Conservation (phyloP, 768 basidiomycete genomes). For the Cytidiella melzeri region DNA sequence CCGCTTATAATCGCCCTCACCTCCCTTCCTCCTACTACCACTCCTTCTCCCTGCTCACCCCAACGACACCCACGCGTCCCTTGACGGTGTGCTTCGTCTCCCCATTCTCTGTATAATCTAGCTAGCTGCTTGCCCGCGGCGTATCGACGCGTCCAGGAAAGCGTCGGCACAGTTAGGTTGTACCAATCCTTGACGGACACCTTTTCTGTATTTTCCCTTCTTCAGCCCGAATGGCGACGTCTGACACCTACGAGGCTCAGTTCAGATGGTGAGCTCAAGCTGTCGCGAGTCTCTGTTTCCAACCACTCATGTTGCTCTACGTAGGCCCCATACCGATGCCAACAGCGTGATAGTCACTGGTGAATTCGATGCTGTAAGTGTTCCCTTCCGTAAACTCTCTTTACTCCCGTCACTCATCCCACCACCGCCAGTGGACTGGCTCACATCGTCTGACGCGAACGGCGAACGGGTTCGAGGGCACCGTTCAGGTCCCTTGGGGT, state of each 20-base stretch:
- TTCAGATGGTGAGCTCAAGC: constrained; percentile 17
- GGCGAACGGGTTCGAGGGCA: constrained; percentile 49
- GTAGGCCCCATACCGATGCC: constrained; percentile 55
- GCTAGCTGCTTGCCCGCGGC: too few species aligned
- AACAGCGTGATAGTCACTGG: constrained; percentile 64
- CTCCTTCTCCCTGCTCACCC: constrained; percentile 7
- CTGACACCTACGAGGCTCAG: constrained; percentile 18
- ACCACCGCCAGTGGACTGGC: constrained; percentile 47
- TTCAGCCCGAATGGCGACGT: constrained; percentile 16
- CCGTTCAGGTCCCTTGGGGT: constrained; percentile 52
- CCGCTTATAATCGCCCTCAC: constrained; percentile 3
- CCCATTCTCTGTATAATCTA: too few species aligned
- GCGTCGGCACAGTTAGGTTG: not conserved
- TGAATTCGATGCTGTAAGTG: constrained; percentile 65
- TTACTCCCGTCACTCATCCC: not conserved
- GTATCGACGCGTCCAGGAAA: not conserved
- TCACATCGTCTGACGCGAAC: constrained; percentile 50
- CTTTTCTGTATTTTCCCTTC: not conserved
- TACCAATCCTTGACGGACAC: not conserved
- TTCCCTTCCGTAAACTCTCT: constrained; percentile 4
- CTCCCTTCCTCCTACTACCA: constrained; percentile 6
- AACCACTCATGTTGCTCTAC: constrained; percentile 3
- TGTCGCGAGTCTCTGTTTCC: not conserved
- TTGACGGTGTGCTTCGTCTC: constrained; percentile 9
- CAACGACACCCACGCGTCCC: constrained; percentile 10